Conservation (phyloP, 805 yeast genomes). For the Ogataea parapolymorpha region DNA sequence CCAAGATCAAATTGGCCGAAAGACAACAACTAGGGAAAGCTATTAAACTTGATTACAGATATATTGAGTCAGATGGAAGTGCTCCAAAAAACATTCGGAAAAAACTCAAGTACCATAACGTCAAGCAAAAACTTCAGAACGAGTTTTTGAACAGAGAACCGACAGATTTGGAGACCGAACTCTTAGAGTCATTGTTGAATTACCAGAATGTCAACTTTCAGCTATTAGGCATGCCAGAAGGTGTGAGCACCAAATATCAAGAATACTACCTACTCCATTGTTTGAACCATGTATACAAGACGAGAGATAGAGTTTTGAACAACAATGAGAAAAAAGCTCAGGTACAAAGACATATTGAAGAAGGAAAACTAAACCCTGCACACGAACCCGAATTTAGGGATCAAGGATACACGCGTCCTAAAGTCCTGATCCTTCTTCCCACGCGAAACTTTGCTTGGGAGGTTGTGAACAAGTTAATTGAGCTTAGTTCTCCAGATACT, state of each 20-base stretch:
- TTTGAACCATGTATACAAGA: constrained; percentile 79
- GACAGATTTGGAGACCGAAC: constrained; percentile 43
- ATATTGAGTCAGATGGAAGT: neutral
- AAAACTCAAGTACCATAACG: constrained; percentile 34
- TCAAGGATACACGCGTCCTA: constrained; percentile 95
- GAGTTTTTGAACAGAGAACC: constrained; percentile 29
- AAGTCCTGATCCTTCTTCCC: constrained; percentile 77
- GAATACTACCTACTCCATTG: constrained; percentile 67
- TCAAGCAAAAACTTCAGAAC: constrained; percentile 47
- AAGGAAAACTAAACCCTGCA: constrained; percentile 28
- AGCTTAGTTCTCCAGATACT: constrained; percentile 64
- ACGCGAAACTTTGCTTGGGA: constrained; percentile 76
- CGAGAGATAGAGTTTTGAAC: constrained; percentile 79
- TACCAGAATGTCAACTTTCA: constrained; percentile 70
- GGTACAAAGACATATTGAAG: constrained; percentile 35
- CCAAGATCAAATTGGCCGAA: constrained; percentile 8
- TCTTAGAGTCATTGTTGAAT: constrained; percentile 64
- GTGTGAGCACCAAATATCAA: constrained; percentile 41
- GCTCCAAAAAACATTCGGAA: constrained; percentile 9
- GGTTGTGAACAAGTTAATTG: constrained; percentile 58
- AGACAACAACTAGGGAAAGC: constrained; percentile 13
- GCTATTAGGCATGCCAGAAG: constrained; percentile 44
- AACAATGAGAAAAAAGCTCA: constrained; percentile 60
- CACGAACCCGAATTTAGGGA: constrained; percentile 69
- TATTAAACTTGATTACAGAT: constrained; percentile 33